Base-by-base conservation (phyloP, 495 filamentous ascomycete species). In the Talaromyces wortmannii region DNA sequence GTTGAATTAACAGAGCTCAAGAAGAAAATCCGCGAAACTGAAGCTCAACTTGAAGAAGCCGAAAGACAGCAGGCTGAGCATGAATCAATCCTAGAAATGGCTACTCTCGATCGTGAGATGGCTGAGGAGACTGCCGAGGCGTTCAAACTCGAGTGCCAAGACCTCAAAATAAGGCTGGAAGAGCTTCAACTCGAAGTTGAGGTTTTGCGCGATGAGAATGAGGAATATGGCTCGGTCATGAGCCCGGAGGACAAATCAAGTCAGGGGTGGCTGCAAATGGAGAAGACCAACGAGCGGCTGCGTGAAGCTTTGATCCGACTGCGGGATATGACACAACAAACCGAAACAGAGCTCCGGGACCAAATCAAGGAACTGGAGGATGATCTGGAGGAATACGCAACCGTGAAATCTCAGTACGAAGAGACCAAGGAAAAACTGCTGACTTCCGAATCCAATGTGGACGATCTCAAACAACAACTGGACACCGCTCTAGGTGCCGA, bases 71-170 rank as follows among this genome's bases (percentile, higher is more conserved):
- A 92, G 62, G 87, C 85, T 0, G 91, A 96, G 51, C 83, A 94
- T 68, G 94, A 97, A 15, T 80, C 83, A 6, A 76, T 86, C 13
- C 72, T 96, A 69, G 95, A 98, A 73, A 86, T 95, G 73, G 89
- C 90, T 15, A 85, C 87, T 0, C 73, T 98, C 16, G 94, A 98
- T 63, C 79, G 90, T 13, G 92, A 97, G 68, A 96, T 97, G 91
- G 95, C 94, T 2, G 92, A 97, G 67, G 92, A 97, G 64, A 89
- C 83, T 36, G 86, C 88, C 6, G 94, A 97, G 58, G 80, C 82
- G 15, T 75, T 86, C 32, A 92, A 88, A 64, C 78, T 81, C 2
- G 94, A 97, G 67, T 76, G 92, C 16, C 89, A 95, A n/a, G 75
- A 81, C 5, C 68, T 95, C 45, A 86, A 87, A 59, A 69, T 77